Base-by-base conservation (phyloP, 2,329 filamentous ascomycete genomes). In the Sarocladiaceae sp. region DNA sequence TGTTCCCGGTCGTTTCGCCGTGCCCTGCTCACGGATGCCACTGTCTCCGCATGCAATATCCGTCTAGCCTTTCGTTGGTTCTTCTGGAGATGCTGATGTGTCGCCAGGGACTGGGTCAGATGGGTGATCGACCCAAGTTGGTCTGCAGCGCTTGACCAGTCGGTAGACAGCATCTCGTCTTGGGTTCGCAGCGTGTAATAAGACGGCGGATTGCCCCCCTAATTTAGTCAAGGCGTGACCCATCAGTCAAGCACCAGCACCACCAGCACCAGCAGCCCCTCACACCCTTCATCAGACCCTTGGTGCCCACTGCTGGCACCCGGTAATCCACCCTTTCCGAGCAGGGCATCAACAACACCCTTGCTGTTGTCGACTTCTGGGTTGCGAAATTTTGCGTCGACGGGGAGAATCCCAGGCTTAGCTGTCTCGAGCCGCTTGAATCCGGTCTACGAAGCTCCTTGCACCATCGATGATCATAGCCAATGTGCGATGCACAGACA, bases 141-240 rank as follows among this genome's bases (percentile, higher is more conserved):
- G 6, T 41, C n/a, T 27, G 7, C 13, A 19, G 29, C 23, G n/a
- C 23, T 27, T 41, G 37, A 24, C 37, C 3, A 29, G 24, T 10
- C 37, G 23, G 37, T 29, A 29, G 37, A 27, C 23, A 6, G 11
- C 15, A 27, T n/a, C n/a, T n/a, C n/a, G 24, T 3, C 37, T 11
- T 29, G 23, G 26, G n/a, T 7, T 18, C 37, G 19, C n/a, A n/a
- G n/a, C 12, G 23, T 27, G 37, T 29, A 41, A 41, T 41, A 41
- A 41, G 23, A 41, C 24, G 37, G 26, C 15, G 23, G 37, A 12
- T 23, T 27, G 37, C 13, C 37, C 37, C 16, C 37, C 37, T 41
- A 41, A 41, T 41, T 41, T 41, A 41, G 37, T 41, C 37, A 41
- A 24, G 24, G 37, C 18, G 37, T 27, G 37, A 29, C 37, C 37